These are phyloP conservation scores for Zygotorulaspora florentina DNA, from an alignment of 805 yeast genomes.

Conservation along the genomic window DNA sequence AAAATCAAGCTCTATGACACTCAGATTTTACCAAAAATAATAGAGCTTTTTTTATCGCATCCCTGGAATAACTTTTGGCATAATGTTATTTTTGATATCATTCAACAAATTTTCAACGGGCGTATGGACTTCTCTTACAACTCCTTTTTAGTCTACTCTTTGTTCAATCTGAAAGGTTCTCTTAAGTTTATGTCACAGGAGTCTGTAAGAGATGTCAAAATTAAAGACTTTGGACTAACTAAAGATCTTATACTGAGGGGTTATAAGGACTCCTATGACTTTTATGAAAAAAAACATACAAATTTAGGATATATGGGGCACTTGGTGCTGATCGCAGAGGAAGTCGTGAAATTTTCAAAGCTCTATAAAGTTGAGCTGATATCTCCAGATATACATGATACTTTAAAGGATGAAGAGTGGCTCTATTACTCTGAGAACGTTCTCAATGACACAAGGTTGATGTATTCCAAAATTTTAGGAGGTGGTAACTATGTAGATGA, in stretches of 20 bases:
- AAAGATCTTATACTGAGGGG: slow-evolving; percentile 59
- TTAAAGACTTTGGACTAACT: slow-evolving; percentile 61
- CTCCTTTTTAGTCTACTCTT: slow-evolving; percentile 53
- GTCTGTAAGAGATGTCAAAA: neutral
- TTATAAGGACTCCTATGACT: slow-evolving; percentile 52
- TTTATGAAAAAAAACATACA: slow-evolving; percentile 56
- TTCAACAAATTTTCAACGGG: slow-evolving; percentile 92
- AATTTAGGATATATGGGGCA: slow-evolving; percentile 98
- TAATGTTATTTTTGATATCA: slow-evolving; percentile 93
- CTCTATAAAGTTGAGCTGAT: slow-evolving; percentile 38
- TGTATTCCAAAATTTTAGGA: slow-evolving; percentile 37
- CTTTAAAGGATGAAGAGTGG: slow-evolving; percentile 28
- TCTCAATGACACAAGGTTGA: slow-evolving; percentile 32
- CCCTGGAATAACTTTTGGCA: slow-evolving; percentile 98
- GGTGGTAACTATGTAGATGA: slow-evolving; percentile 35
- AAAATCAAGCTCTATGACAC: slow-evolving; percentile 79
- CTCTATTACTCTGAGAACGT: slow-evolving; percentile 28
- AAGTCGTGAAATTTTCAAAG: slow-evolving; percentile 76
- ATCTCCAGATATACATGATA: slow-evolving; percentile 29
- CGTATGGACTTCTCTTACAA: slow-evolving; percentile 81
- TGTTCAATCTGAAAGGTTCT: slow-evolving; percentile 26
- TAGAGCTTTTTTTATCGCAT: slow-evolving; percentile 70
- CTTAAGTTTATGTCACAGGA: slow-evolving; percentile 13
- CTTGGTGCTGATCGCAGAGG: slow-evolving; percentile 87
- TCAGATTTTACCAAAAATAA: slow-evolving; percentile 60